Base-by-base conservation (phyloP, 345 rosid species). In the Pistacia vera region DNA sequence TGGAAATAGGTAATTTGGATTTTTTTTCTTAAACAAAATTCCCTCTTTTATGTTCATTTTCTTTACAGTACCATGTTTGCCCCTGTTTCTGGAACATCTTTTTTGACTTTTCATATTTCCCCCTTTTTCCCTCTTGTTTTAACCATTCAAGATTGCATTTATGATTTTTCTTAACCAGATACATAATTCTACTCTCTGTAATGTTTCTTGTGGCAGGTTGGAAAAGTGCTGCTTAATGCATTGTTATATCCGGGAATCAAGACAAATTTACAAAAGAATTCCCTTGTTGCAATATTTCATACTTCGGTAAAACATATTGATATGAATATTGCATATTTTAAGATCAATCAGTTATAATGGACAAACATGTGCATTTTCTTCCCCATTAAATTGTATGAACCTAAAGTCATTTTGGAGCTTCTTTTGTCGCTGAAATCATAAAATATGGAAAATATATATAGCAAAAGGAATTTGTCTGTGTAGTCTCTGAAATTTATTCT, bases 281-380 rank as follows among this genome's bases (percentile, higher is more conserved):
- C 99, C n/a, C 52, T 93, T 11, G 97, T 91, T 69, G 97, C 92
- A 11, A 91, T 96, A 89, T 93, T 96, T 35, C 99, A 93, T 74
- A 88, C 97, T 76, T 81, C 86, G 91, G 98, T 96, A 92, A 86
- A 61, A 2, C 76, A 63, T 78, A 9, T 51, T 52, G 14, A 25
- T 57, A 11, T 22, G 33, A 77, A 63, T 56, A 54, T 57, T 74
- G n/a, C 56, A 17, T 13, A 25, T 58, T 57, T 22, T 28, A 35
- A 28, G 17, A 17, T 62, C 20, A 36, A 16, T 73, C 25, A 54
- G 35, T 25, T 54, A 2, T 66, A 12, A 3, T n/a, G 61, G 14
- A 0, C 58, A n/a, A 62, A 48, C 28, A 11, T 14, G 16, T 75
- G 30, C 33, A 54, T 13, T 16, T 5, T 54, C 36, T 63, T 16